These are phyloP conservation scores for Pseudocercospora eumusae DNA, from an alignment of 2,329 filamentous ascomycete species.

Conservation along the genomic window DNA sequence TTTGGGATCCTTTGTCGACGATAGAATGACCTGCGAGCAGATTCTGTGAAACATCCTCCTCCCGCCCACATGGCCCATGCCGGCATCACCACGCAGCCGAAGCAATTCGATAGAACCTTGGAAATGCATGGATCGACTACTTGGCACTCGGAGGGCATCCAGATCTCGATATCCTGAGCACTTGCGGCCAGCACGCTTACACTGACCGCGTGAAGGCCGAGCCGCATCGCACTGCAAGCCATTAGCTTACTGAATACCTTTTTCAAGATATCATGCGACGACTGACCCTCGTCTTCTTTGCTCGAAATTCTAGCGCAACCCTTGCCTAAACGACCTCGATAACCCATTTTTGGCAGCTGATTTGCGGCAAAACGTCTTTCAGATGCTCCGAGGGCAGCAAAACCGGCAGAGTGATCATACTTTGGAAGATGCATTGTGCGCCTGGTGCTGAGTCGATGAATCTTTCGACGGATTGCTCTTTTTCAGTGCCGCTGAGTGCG, in stretches of 20 bases:
- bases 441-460: neutral
- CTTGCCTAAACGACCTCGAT: constrained; percentile 14
- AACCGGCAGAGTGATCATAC: neutral
- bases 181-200: constrained; percentile 10
- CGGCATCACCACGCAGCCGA: constrained; percentile 11
- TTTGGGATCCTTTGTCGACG: constrained; percentile 5
- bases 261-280: neutral
- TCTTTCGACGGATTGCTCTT: neutral
- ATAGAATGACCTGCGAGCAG: constrained; percentile 7
- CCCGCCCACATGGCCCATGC: constrained; percentile 10
- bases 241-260: constrained; percentile 2
- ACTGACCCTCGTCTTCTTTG: constrained; percentile 17
- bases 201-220: constrained; percentile 13
- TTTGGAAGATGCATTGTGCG: neutral
- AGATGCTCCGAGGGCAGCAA: neutral
- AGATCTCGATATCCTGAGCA: constrained; percentile 18
- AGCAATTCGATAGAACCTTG: constrained; percentile 15
- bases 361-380: neutral
- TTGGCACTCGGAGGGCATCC: constrained; percentile 10
- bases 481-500: neutral
- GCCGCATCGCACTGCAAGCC: constrained; percentile 10
- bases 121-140: no score
- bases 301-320: constrained; percentile 14
- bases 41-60: constrained; percentile 13
- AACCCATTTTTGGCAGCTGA: constrained; percentile 3